A percentile compares a stretch with the other conserved stretches of the same genome.
phyloP scores from a whole-genome alignment of 805 yeast species.

The Starmera pachycereana region DNA sequence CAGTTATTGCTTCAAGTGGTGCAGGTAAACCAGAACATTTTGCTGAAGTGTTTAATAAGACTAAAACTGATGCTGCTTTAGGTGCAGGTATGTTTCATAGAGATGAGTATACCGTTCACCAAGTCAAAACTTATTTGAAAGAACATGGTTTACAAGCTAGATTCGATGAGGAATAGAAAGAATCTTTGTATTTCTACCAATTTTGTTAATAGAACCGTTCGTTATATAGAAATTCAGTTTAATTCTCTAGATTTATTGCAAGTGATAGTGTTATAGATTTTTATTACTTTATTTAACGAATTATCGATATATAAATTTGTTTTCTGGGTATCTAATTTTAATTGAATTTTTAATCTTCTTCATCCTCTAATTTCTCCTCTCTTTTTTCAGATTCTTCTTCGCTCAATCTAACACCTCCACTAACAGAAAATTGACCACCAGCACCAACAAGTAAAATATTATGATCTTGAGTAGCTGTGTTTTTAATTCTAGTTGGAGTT shows the following conservation, averaged over 20 bases:
- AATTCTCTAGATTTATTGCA: no score
- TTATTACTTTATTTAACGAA: no score
- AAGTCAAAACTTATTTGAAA: constrained; percentile 64
- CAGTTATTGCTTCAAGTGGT: constrained; percentile 96
- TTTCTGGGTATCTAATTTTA: no score
- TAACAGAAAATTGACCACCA: constrained; percentile 92
- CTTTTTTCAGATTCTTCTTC: constrained; percentile 32
- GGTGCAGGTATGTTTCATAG: constrained; percentile 99
- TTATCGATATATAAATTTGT: no score
- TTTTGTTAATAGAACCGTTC: no score
- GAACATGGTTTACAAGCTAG: constrained; percentile 63
- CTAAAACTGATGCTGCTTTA: constrained; percentile 89
- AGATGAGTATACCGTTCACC: constrained; percentile 79
- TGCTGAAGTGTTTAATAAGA: constrained; percentile 71
- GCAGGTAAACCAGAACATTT: constrained; percentile 94
- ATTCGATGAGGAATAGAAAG: constrained; percentile 30
- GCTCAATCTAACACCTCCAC: constrained; percentile 56
- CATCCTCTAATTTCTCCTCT: constrained; percentile 42
- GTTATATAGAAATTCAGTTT: no score
- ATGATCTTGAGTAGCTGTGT: constrained; percentile 84
- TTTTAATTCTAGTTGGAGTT: constrained; percentile 78
- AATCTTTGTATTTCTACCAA: not conserved
- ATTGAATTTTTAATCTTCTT: constrained; percentile 36
- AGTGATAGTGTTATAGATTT: no score
- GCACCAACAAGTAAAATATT: constrained; percentile 70